Base-by-base conservation (phyloP, 2,329 filamentous ascomycete genomes). In the Hawksworthiomyces lignivorus region DNA sequence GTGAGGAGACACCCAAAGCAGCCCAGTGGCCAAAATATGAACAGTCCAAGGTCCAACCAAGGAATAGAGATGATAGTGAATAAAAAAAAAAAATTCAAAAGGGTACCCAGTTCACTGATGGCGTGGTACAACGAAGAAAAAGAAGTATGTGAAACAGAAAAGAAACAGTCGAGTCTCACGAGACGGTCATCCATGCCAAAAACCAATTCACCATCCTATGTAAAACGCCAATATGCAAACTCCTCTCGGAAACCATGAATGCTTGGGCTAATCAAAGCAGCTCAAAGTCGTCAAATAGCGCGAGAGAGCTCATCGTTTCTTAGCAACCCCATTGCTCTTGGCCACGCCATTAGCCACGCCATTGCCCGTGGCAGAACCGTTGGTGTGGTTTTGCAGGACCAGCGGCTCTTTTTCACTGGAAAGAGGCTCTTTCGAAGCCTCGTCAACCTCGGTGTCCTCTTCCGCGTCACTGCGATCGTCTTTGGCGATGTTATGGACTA, bases 381-480 rank as follows among this genome's bases (percentile, higher is more conserved):
- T 36, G n/a, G 32, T 28, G 18, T 48, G 27, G 7, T 40, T 36
- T 14, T 33, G 28, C 3, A 8, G n/a, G 11, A 32, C n/a, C 30
- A 18, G 29, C 14, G 29, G 36, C 41, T 49, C 48, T 46, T 48
- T 51, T 22, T 56, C 50, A 37, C 54, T 45, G 9, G 19, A 15
- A 6, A 19, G 11, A 11, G n/a, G 10, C 12, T 49, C 39, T 22
- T 49, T 39, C 19, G n/a, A 12, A 11, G 18, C 45, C 27, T 60
- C 59, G 36, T 62, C 57, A 44, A 70, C 69, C 20, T 79, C 76
- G 7, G 77, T 75, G 24, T 80, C 78, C 35, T 83, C 81, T 52
- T 83, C 77, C 17, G 62, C 68, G 36, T 86, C 82, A 47, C 82
- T 87, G 48, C 84, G 73, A 48, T 87, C 84, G 55, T 89, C 85